Evolutionary conservation across 345 rosid species (phyloP), one percentile per base, ranked within the genome.

Genomic region (Euphorbia peplus): DNA sequence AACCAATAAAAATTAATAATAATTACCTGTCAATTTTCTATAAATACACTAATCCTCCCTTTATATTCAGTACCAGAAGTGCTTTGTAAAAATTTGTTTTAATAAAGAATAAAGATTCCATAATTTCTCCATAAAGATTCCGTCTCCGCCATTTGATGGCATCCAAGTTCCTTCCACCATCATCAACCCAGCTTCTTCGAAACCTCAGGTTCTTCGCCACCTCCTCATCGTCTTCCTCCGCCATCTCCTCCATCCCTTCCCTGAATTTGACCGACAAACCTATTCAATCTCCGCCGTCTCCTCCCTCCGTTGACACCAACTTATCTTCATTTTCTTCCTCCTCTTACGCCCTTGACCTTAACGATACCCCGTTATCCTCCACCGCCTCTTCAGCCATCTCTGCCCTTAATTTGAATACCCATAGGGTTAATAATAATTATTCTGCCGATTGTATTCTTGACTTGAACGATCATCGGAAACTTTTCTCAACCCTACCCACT

Each of bases 391-490:
- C 79, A 54, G 62, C 75, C 72, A 35, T 50, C 63, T 47, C 78
- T 46, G 48, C 71, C 55, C 25, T 62, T 3, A 22, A 7, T 39
- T 52, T 70, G n/a, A n/a, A n/a, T n/a, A n/a, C n/a, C n/a, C n/a
- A n/a, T n/a, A n/a, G n/a, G n/a, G n/a, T n/a, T n/a, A n/a, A n/a
- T n/a, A n/a, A n/a, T n/a, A n/a, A n/a, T 12, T 15, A 11, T 12
- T 15, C 15, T 44, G 12, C 50, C 50, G 4, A 44, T n/a, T 5
- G 58, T 3, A 42, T 47, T 3, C 75, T 93, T 32, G 84, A 93
- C 73, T 76, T 90, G 9, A 29, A 70, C 21, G 86, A 89, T 39
- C 86, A 81, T 48, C 76, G 78, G 37, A 80, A 82, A 67, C 88
- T 90, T 3, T 93, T 89, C 70, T 22, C 81, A 10, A 59, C 76